Conservation (phyloP, 495 filamentous ascomycete species). For the Amphirosellinia nigrospora region DNA sequence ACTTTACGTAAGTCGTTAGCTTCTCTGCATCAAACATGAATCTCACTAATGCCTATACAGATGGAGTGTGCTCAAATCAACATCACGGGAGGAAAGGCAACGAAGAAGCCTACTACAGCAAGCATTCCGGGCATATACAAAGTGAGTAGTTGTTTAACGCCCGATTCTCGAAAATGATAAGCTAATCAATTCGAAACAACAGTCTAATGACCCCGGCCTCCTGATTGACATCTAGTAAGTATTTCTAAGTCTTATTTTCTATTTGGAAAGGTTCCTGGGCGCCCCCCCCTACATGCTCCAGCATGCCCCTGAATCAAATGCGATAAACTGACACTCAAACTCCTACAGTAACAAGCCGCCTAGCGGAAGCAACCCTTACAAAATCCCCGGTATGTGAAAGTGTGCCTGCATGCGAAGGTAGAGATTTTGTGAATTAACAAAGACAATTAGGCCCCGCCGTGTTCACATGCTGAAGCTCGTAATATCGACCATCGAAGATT, state of each 20-base stretch:
- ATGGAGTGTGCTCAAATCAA: constrained; percentile 60
- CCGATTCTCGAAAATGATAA: not conserved
- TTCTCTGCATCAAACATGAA: constrained; percentile 15
- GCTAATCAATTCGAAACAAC: not conserved
- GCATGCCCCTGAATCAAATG: not conserved
- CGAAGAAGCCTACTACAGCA: constrained; percentile 43
- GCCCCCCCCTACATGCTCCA: not conserved
- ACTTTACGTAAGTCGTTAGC: constrained; percentile 50
- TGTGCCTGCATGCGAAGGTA: not conserved
- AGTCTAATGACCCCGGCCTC: constrained; percentile 8
- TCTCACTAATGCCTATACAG: constrained; percentile 26
- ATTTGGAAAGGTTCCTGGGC: not conserved
- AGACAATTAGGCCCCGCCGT: not conserved
- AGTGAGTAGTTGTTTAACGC: constrained; percentile 6
- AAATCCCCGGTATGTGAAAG: not conserved
- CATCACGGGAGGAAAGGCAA: constrained; percentile 48
- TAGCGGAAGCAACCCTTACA: constrained; percentile 7
- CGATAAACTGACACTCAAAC: not conserved
- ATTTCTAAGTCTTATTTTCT: not conserved
- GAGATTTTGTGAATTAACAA: not conserved
- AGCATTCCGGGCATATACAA: constrained; percentile 56
- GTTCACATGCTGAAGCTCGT: constrained; percentile 1
- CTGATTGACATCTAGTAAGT: constrained; percentile 12
- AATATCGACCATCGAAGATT: not conserved
- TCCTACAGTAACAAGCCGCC: constrained; percentile 7